Evolutionary conservation across 176 grass and related monocot genomes (phyloP), one percentile per base, ranked within the genome.

Genomic region (Oryza coarctata): DNA sequence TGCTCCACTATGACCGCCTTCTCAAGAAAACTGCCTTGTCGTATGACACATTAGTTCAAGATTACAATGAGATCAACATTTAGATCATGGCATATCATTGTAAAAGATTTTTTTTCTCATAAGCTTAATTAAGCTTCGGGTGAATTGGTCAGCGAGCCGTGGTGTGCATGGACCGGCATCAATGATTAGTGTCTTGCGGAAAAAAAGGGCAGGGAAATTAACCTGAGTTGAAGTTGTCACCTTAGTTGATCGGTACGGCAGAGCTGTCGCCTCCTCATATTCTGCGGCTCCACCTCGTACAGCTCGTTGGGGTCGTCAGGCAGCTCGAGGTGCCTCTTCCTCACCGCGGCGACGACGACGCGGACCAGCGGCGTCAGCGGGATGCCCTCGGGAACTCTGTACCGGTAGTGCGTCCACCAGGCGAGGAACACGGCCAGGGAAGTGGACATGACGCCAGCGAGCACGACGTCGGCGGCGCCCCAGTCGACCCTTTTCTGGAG

Each of bases 1-100:
- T 84, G 68, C 80, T 94, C 94, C 61, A 97, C 70, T 35, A 94
- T 85, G 57, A 92, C 94, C 22, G 94, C 92, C 80, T 90, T 97
- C 83, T 97, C 94, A 3, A 97, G 89, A 77, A 87, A 92, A 52
- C 92, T 94, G 41, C 23, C 18, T 15, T 1, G 36, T n/a, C 74
- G 20, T 49, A 52, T n/a, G 17, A 76, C 38, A n/a, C 25, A 7
- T 3, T n/a, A n/a, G n/a, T n/a, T 15, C 79, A 43, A 26, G 28
- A 38, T 61, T 27, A 40, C 49, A 22, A 11, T 13, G 20, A 12
- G 14, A 30, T 4, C 41, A 68, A 9, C 5, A 35, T 30, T 12
- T 38, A 25, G 22, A 11, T 76, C 74, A 18, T n/a, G 75, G 30
- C 60, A 23, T n/a, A n/a, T n/a, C n/a, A n/a, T n/a, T n/a, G n/a